Conservation (phyloP, 345 rosid genomes). For the Salix udensis region DNA sequence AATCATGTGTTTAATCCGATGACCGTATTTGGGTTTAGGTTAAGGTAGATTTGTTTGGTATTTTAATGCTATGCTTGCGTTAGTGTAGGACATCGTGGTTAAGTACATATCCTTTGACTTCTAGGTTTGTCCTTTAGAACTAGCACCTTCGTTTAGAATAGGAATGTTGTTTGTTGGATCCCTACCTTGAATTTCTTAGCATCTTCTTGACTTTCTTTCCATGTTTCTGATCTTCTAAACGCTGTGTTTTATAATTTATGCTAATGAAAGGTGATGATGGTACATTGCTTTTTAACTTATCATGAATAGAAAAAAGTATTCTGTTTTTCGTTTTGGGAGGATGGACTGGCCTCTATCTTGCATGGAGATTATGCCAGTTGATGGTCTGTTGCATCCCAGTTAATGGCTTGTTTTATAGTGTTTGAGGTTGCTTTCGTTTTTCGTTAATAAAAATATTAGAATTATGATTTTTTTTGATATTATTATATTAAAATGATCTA, state of each 20-base stretch:
- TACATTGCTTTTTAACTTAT: not conserved
- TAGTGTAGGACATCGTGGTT: constrained; percentile 8
- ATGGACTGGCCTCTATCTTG: too few relatives aligned
- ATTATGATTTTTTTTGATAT: too few relatives aligned
- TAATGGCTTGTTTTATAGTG: too few relatives aligned
- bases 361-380: not conserved
- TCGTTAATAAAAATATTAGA: too few relatives aligned
- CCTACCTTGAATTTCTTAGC: not conserved
- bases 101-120: constrained; percentile 24
- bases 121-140: constrained; percentile 17
- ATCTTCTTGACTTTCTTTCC: not conserved
- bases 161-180: not conserved
- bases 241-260: not conserved
- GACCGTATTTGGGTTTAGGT: constrained; percentile 14
- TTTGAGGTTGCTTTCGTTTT: too few relatives aligned
- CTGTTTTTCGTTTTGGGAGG: not conserved
- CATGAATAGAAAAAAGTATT: not conserved
- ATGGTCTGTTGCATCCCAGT: not conserved
- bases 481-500: too few relatives aligned
- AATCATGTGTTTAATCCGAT: not conserved
- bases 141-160: not conserved
- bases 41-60: constrained; percentile 1
- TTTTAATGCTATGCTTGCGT: not conserved
- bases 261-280: not conserved
- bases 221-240: not conserved